Evolutionary conservation across 768 basidiomycete species (phyloP).

Genomic region (Termitomyces sp.): DNA sequence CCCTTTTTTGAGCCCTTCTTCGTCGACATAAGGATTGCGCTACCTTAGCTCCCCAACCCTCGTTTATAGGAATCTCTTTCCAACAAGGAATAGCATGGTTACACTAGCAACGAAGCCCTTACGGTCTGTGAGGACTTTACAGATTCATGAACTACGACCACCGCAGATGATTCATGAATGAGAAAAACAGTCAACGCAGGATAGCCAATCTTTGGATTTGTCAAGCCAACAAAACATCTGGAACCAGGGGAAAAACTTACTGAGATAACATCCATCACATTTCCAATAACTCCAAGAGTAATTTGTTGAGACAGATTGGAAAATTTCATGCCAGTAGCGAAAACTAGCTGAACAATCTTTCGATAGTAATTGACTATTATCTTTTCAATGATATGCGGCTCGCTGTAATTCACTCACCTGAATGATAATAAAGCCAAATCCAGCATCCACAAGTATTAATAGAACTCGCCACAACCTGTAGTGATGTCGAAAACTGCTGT

Average conservation of each 20-base stretch:
- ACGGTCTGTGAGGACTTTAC: neutral
- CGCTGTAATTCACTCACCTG: neutral
- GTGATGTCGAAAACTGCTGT: neutral
- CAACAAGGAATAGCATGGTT: no score
- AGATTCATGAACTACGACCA: neutral
- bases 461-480: neutral
- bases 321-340: neutral
- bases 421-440: neutral
- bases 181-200: neutral
- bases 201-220: neutral
- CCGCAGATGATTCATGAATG: neutral
- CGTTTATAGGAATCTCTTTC: no score
- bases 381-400: neutral
- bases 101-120: neutral
- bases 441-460: neutral
- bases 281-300: no score
- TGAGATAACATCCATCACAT: no score
- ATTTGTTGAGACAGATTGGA: neutral
- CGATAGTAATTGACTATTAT: no score
- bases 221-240: neutral
- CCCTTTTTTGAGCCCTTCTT: no score
- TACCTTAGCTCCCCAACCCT: no score
- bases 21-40: no score
- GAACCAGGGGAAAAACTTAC: neutral
- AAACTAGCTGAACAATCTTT: neutral